These are phyloP conservation scores for Elsinoe arachidis DNA, from an alignment of 2,329 filamentous ascomycete genomes.

Conservation along the genomic window DNA sequence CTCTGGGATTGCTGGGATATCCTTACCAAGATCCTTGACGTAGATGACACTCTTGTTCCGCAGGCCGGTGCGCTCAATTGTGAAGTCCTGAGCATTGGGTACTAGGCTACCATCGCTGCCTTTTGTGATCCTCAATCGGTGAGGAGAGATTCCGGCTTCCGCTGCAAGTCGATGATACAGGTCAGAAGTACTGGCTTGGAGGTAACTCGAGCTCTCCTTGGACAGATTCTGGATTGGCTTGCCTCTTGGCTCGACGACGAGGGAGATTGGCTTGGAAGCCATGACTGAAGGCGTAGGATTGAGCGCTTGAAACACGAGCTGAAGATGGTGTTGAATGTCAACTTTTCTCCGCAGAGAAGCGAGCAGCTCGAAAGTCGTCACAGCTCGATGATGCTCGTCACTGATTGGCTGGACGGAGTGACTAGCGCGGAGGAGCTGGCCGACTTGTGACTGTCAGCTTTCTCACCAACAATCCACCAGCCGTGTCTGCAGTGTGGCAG, in stretches of 20 bases:
- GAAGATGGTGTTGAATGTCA: background rate
- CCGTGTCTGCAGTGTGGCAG: background rate
- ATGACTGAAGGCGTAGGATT: constrained; percentile 20
- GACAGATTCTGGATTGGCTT: constrained; percentile 55
- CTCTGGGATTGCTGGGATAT: background rate
- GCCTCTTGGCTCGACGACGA: constrained; percentile 43
- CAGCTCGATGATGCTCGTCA: background rate
- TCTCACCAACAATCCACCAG: background rate
- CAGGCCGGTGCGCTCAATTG: constrained; percentile 48
- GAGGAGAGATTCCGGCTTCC: constrained; percentile 46
- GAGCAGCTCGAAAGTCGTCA: background rate
- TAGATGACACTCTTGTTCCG: constrained; percentile 57
- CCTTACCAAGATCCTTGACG: constrained; percentile 82
- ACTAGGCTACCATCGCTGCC: constrained; percentile 52
- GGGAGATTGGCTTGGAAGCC: constrained; percentile 35
- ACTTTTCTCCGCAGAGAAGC: constrained; percentile 4
- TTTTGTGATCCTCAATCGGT: constrained; percentile 57
- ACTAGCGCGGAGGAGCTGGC: background rate
- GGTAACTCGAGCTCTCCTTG: constrained; percentile 44
- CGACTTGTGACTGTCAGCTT: background rate
- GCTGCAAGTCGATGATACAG: constrained; percentile 51
- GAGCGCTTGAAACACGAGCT: background rate
- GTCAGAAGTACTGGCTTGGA: constrained; percentile 44
- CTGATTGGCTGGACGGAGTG: background rate
- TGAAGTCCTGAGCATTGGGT: constrained; percentile 45